Percentiles rank a stretch among this genome's conserved stretches.
phyloP scores from a whole-genome alignment of 345 rosid species.

The Moricandia moricandioides region DNA sequence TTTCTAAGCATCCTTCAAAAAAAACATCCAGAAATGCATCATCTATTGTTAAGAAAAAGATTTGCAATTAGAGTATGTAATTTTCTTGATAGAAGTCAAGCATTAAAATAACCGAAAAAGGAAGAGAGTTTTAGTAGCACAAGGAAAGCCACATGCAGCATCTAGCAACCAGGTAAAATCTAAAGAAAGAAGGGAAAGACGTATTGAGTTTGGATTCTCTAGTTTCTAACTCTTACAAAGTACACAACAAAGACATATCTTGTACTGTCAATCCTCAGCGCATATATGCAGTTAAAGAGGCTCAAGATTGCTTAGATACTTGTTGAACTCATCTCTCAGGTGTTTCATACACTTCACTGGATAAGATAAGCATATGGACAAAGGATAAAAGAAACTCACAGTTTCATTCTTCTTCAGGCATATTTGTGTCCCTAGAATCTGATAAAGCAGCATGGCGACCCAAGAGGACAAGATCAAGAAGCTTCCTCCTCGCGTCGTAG shows the following conservation, averaged over 20 bases:
- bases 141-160: slow-evolving; percentile 32
- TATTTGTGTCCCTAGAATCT: slow-evolving; percentile 25
- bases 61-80: not conserved
- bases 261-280: not conserved
- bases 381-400: not conserved
- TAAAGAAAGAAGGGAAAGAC: slow-evolving; percentile 5
- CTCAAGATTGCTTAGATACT: slow-evolving; percentile 5
- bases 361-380: not conserved
- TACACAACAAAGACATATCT: slow-evolving; percentile 16
- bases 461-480: slow-evolving; percentile 73
- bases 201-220: slow-evolving; percentile 3
- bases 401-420: slow-evolving; percentile 29
- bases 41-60: too few species aligned
- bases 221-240: not conserved
- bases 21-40: too few species aligned
- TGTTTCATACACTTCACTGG: slow-evolving; percentile 4
- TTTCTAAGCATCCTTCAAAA: not conserved
- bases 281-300: not conserved
- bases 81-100: not conserved
- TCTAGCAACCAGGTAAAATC: slow-evolving; percentile 20
- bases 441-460: slow-evolving; percentile 54
- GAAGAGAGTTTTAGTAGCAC: slow-evolving; percentile 19
- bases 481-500: slow-evolving; percentile 65
- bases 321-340: slow-evolving; percentile 6
- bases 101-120: too few species aligned